These are phyloP conservation scores for Fabrea salina DNA, from an alignment of 169 alveolate species.

Conservation along the genomic window DNA sequence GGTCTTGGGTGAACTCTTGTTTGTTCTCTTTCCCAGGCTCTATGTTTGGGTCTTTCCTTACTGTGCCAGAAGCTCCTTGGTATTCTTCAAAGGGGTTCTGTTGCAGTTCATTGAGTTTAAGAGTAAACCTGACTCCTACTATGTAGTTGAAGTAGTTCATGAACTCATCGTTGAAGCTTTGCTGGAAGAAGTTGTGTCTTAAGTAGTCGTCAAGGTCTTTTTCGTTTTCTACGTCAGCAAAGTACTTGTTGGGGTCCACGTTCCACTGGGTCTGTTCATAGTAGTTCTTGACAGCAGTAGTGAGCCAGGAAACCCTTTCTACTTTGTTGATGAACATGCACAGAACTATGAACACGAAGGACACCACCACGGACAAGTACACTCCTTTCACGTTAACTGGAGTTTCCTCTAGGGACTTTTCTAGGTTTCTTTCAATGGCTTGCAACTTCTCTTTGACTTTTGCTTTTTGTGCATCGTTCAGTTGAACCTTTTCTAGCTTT, in stretches of 20 bases:
- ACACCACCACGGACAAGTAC: neutral
- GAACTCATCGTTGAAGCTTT: neutral
- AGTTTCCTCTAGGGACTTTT: constrained; percentile 10
- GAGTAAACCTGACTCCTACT: neutral
- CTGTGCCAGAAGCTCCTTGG: neutral
- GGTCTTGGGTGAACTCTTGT: neutral
- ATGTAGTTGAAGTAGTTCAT: neutral
- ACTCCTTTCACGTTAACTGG: constrained; percentile 35
- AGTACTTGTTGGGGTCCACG: neutral
- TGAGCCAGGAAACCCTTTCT: neutral
- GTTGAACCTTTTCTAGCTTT: no score
- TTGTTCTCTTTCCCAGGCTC: neutral
- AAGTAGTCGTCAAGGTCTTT: neutral
- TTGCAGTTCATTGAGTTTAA: neutral
- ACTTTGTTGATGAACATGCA: neutral
- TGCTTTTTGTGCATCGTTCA: no score
- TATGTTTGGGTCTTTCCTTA: neutral
- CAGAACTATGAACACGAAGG: constrained; percentile 28
- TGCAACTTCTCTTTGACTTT: neutral
- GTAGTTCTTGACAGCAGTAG: neutral
- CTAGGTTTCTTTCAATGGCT: neutral
- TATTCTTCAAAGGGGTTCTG: constrained; percentile 25
- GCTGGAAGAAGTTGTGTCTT: neutral
- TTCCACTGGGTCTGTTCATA: constrained; percentile 10
- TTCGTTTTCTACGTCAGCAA: neutral